These are phyloP conservation scores for Ganoderma multipileum DNA, from an alignment of 1,284 basidiomycete genomes.

Conservation along the genomic window DNA sequence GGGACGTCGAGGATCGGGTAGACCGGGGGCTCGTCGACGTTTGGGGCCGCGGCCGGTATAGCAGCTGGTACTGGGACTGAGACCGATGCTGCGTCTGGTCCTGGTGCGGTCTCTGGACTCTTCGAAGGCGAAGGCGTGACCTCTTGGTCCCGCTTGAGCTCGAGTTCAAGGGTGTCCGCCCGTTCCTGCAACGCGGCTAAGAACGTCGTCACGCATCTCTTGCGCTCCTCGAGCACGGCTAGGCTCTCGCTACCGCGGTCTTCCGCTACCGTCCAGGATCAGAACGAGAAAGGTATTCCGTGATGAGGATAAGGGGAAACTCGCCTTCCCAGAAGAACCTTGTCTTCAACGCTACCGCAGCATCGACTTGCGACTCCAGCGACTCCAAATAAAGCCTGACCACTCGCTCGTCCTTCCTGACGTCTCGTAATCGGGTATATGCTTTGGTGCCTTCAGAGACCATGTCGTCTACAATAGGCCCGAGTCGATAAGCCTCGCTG, in stretches of 20 bases:
- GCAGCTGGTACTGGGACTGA: too few relatives aligned
- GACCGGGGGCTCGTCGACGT: background rate
- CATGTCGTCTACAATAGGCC: background rate
- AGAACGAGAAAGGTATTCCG: background rate
- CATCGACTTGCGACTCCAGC: background rate
- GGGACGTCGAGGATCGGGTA: constrained; percentile 4
- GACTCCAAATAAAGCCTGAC: background rate
- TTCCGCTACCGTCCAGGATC: background rate
- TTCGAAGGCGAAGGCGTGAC: background rate
- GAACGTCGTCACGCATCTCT: background rate
- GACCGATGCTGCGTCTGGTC: too few relatives aligned
- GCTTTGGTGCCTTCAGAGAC: background rate
- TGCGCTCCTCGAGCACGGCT: background rate
- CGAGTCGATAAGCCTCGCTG: background rate
- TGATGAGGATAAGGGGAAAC: background rate
- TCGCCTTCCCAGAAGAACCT: constrained; percentile 1
- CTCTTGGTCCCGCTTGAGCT: background rate
- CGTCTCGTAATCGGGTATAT: background rate
- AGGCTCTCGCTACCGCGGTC: background rate
- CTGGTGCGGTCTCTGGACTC: background rate
- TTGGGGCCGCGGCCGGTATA: background rate
- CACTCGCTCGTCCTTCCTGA: constrained; percentile 1
- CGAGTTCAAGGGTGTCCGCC: background rate
- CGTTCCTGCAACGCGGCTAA: background rate
- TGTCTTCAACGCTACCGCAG: background rate